These are phyloP conservation scores for Cytospora mali DNA, from an alignment of 2,329 filamentous ascomycete species.

Conservation along the genomic window DNA sequence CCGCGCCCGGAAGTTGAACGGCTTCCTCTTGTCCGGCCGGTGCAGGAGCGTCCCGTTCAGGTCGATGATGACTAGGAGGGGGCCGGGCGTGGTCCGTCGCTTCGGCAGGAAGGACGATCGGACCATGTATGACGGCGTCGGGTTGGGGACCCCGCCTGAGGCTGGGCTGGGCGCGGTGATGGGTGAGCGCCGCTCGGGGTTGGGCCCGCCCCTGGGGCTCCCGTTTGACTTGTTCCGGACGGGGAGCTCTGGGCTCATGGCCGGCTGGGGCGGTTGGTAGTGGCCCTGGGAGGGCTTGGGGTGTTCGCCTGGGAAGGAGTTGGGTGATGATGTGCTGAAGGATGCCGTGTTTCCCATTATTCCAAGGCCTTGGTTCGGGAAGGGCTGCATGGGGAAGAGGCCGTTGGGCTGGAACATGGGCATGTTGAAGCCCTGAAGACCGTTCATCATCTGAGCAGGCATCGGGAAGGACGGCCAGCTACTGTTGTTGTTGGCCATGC, in stretches of 20 bases:
- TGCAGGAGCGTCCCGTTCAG: slow-evolving; percentile 88
- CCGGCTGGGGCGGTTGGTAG: background rate
- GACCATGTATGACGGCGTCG: slow-evolving; percentile 62
- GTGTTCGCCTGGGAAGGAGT: slow-evolving; percentile 10
- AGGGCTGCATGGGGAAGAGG: background rate
- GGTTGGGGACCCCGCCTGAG: slow-evolving; percentile 63
- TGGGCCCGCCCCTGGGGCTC: background rate
- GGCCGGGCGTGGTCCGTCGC: slow-evolving; percentile 51
- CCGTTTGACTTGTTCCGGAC: background rate
- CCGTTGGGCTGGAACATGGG: slow-evolving; percentile 3
- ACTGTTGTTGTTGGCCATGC: background rate
- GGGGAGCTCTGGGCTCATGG: background rate
- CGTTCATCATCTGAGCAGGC: slow-evolving; percentile 11
- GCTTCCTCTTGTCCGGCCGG: slow-evolving; percentile 59
- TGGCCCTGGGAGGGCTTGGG: slow-evolving; percentile 8
- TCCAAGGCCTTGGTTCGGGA: background rate
- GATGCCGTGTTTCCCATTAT: slow-evolving; percentile 8
- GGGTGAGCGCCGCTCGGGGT: slow-evolving; percentile 28
- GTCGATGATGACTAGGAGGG: slow-evolving; percentile 83
- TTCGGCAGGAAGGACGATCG: slow-evolving; percentile 51
- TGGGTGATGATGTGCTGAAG: slow-evolving; percentile 15
- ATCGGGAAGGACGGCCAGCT: background rate
- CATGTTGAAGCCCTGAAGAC: slow-evolving; percentile 11
- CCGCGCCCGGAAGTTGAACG: slow-evolving; percentile 63
- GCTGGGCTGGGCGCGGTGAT: slow-evolving; percentile 39